These are phyloP conservation scores for Phyllosticta citrichinensis DNA, from an alignment of 2,329 filamentous ascomycete species.

Conservation along the genomic window DNA sequence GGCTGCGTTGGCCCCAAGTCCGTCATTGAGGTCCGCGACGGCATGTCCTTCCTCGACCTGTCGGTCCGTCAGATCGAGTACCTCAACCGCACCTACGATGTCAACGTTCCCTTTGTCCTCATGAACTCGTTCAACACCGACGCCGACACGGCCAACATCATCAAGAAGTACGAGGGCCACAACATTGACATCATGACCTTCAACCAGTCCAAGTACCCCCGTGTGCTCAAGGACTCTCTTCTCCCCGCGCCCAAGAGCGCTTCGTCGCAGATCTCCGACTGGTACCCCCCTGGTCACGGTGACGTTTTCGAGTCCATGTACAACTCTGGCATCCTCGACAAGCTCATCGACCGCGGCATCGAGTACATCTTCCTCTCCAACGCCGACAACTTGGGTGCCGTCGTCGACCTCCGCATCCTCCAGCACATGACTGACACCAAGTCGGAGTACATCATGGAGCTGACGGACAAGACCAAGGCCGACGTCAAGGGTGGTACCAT, in stretches of 20 bases:
- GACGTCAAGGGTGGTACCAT: conserved; percentile 99
- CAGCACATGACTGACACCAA: conserved; percentile 99
- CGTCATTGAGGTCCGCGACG: conserved; percentile 97
- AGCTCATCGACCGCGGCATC: conserved; percentile 88
- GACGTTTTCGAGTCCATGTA: conserved; percentile 99
- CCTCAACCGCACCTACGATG: conserved; percentile 94
- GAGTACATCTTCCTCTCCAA: conserved; percentile 99
- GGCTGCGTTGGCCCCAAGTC: conserved; percentile 98
- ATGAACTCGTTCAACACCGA: conserved; percentile 99
- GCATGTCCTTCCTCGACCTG: conserved; percentile 99
- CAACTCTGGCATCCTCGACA: conserved; percentile 96
- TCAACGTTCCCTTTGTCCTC: conserved; percentile 95
- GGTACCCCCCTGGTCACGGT: conserved; percentile 98
- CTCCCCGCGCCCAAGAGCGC: conserved; percentile 87
- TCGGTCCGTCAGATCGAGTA: conserved; percentile 98
- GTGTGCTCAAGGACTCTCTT: conserved; percentile 96
- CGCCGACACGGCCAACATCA: conserved; percentile 94
- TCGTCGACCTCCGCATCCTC: conserved; percentile 94
- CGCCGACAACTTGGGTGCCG: conserved; percentile 95
- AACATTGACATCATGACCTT: conserved; percentile 99
- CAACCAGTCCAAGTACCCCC: conserved; percentile 98
- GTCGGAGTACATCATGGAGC: conserved; percentile 98
- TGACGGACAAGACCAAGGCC: conserved; percentile 99
- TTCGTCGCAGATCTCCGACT: conserved; percentile 83
- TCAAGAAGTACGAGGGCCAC: conserved; percentile 99